A percentile compares a stretch with the other conserved stretches of the same genome.
These are phyloP conservation scores for Eutrema yunnanense DNA, from an alignment of 345 rosid species.

Conservation along the genomic window DNA sequence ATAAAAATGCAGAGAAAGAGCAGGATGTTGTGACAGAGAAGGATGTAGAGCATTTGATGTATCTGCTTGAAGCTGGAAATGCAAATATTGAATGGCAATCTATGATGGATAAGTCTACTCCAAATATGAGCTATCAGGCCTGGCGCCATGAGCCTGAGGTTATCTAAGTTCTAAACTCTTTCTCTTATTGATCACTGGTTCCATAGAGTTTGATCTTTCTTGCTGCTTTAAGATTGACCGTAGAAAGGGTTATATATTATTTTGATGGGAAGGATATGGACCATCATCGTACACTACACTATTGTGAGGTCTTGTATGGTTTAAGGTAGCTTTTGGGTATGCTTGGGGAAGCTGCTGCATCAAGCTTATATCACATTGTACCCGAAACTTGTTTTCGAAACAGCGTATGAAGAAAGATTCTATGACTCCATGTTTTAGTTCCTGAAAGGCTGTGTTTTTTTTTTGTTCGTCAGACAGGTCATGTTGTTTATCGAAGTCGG, in stretches of 20 bases:
- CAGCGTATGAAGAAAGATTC: background rate
- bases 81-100: conserved; percentile 77
- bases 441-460: conserved; percentile 23
- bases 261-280: background rate
- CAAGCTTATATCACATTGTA: background rate
- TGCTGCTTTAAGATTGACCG: background rate
- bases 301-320: background rate
- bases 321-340: background rate
- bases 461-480: conserved; percentile 56
- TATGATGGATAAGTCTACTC: conserved; percentile 76
- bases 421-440: background rate
- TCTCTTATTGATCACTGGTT: background rate
- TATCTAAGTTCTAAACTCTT: background rate
- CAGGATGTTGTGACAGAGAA: conserved; percentile 55
- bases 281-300: background rate
- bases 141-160: conserved; percentile 95
- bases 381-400: background rate
- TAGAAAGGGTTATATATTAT: background rate
- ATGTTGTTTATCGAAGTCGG: conserved; percentile 62
- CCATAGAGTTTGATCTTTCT: background rate
- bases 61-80: conserved; percentile 59
- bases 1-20: conserved; percentile 30
- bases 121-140: conserved; percentile 79
- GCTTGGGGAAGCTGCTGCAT: background rate
- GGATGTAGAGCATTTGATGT: conserved; percentile 73